Evolutionary conservation across 352 stramenopile species (phyloP).

Genomic region (Aphanomyces invadans): DNA sequence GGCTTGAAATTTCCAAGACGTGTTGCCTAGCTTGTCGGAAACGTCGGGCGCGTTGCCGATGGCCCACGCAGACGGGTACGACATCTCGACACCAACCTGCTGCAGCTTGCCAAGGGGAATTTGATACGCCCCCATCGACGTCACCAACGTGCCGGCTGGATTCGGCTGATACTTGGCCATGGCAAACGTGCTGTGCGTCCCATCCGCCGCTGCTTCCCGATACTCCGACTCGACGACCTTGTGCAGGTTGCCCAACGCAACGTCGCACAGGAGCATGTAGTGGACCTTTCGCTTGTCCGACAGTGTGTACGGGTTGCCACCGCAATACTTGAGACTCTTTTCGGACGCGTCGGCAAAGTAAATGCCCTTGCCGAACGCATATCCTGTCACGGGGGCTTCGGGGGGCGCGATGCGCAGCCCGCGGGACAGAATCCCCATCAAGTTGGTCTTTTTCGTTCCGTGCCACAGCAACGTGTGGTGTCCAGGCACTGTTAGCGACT

Average conservation of each 20-base stretch:
- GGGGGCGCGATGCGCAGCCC: constrained; percentile 79
- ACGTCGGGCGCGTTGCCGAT: neutral
- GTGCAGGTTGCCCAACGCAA: constrained; percentile 42
- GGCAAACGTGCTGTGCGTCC: constrained; percentile 54
- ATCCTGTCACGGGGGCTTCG: constrained; percentile 72
- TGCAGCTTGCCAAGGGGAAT: constrained; percentile 47
- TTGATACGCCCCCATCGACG: constrained; percentile 40
- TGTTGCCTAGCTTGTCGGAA: neutral
- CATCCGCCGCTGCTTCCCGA: constrained; percentile 30
- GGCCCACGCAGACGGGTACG: constrained; percentile 25
- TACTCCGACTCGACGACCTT: constrained; percentile 25
- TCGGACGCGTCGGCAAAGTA: constrained; percentile 76
- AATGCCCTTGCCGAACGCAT: constrained; percentile 77
- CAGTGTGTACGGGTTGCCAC: constrained; percentile 39
- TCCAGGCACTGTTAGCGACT: constrained; percentile 24
- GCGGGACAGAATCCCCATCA: constrained; percentile 80
- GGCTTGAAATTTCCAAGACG: neutral
- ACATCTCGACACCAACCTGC: constrained; percentile 36
- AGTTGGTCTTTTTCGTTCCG: constrained; percentile 69
- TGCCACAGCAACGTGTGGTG: constrained; percentile 77
- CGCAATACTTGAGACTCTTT: constrained; percentile 77
- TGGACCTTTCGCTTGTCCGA: constrained; percentile 43
- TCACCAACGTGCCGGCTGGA: constrained; percentile 41
- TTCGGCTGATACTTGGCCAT: constrained; percentile 43
- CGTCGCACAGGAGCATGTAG: constrained; percentile 71